These are phyloP conservation scores for Trichoderma gamsii DNA, from an alignment of 495 filamentous ascomycete genomes.

Conservation along the genomic window DNA sequence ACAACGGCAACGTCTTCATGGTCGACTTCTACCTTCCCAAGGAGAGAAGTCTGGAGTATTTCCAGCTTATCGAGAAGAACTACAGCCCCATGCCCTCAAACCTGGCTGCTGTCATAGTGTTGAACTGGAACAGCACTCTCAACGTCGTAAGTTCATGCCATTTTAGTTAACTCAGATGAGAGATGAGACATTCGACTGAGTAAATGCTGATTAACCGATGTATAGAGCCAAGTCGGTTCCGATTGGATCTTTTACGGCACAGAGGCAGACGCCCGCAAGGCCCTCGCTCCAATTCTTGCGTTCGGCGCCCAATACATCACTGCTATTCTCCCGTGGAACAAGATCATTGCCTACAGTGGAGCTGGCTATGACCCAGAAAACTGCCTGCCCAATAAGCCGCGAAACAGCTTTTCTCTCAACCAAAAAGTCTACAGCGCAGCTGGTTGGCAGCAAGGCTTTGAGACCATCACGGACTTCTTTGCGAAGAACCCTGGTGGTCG, in stretches of 20 bases:
- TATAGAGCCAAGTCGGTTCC: constrained; percentile 20
- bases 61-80: constrained; percentile 24
- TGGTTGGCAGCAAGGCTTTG: constrained; percentile 17
- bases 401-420: constrained; percentile 20
- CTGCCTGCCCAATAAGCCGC: background rate
- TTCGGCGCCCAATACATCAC: constrained; percentile 16
- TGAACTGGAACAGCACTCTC: constrained; percentile 16
- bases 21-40: constrained; percentile 28
- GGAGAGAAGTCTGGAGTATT: constrained; percentile 21
- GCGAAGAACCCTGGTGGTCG: constrained; percentile 17
- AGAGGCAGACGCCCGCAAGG: constrained; percentile 20
- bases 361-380: background rate
- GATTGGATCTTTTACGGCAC: constrained; percentile 24
- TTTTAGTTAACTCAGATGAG: background rate
- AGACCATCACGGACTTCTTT: constrained; percentile 23
- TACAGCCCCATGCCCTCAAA: constrained; percentile 24
- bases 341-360: constrained; percentile 8
- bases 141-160: constrained; percentile 15
- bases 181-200: background rate
- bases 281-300: constrained; percentile 23
- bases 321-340: background rate
- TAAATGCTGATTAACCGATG: constrained; percentile 13
- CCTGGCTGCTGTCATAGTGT: constrained; percentile 16
- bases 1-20: constrained; percentile 26
- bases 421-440: background rate